These are phyloP conservation scores for Lodderomyces oxycetoniae DNA, from an alignment of 1,139 yeast species.

Conservation along the genomic window DNA sequence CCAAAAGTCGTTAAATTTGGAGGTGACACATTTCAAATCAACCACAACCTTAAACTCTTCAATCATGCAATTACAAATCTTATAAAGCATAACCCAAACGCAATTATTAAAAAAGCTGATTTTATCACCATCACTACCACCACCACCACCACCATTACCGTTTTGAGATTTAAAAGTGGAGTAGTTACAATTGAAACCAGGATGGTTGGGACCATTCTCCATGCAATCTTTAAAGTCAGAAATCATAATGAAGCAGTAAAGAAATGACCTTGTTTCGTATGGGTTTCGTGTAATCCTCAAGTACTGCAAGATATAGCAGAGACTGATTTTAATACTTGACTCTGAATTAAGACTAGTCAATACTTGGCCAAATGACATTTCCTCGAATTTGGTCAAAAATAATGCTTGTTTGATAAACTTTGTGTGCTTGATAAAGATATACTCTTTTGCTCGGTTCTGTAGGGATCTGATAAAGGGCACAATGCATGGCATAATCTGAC, in stretches of 20 bases:
- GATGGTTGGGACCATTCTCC: constrained; percentile 14
- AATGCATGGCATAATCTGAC: too few relatives aligned
- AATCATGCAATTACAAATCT: not conserved
- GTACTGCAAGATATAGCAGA: constrained; percentile 12
- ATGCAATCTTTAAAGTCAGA: constrained; percentile 21
- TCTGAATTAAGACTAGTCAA: constrained; percentile 10
- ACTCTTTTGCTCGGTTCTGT: too few relatives aligned
- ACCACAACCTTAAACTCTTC: constrained; percentile 11
- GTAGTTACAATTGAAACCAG: constrained; percentile 26
- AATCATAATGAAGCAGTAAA: constrained; percentile 24
- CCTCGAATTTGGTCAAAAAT: constrained; percentile 11
- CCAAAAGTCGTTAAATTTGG: constrained; percentile 16
- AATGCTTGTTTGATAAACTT: constrained; percentile 7
- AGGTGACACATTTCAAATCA: constrained; percentile 3
- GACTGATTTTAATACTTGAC: constrained; percentile 9
- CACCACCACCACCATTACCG: constrained; percentile 6
- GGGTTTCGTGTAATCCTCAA: constrained; percentile 13
- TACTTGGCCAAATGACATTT: constrained; percentile 12
- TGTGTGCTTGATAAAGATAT: constrained; percentile 10
- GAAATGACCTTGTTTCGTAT: constrained; percentile 15
- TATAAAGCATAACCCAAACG: constrained; percentile 20
- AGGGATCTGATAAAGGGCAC: too few relatives aligned
- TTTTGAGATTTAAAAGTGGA: constrained; percentile 2
- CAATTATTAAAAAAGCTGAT: constrained; percentile 15
- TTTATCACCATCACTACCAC: constrained; percentile 7